Percentiles rank a stretch among this genome's conserved stretches.
phyloP scores from a whole-genome alignment of 2,329 filamentous ascomycete species.

The Sphaerulina vaccinii region DNA sequence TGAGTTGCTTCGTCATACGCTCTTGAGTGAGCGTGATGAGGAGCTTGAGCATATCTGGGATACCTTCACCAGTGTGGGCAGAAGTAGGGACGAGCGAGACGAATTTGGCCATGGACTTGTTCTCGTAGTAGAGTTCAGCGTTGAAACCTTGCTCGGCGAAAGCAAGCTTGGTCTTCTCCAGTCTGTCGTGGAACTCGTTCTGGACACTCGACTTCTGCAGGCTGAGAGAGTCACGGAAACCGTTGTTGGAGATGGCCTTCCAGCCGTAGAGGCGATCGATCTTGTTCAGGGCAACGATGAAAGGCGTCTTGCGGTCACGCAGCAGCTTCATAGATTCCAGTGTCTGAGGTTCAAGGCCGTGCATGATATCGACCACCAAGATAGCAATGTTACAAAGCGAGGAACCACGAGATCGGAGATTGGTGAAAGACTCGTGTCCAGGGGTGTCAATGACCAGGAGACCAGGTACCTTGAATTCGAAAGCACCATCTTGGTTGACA shows the following conservation, averaged over 20 bases:
- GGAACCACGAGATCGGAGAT: slow-evolving; percentile 91
- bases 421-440: slow-evolving; percentile 99
- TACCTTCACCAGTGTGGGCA: slow-evolving; percentile 97
- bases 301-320: slow-evolving; percentile 90
- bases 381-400: slow-evolving; percentile 99
- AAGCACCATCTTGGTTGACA: slow-evolving; percentile 83
- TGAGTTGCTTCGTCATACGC: slow-evolving; percentile 93
- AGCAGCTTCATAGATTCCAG: slow-evolving; percentile 95
- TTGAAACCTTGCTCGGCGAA: slow-evolving; percentile 98
- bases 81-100: slow-evolving; percentile 98
- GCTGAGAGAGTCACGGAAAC: slow-evolving; percentile 87
- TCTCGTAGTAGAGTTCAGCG: slow-evolving; percentile 93
- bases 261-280: slow-evolving; percentile 99
- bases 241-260: slow-evolving; percentile 99
- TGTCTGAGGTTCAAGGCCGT: slow-evolving; percentile 95
- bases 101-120: slow-evolving; percentile 91
- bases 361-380: slow-evolving; percentile 98
- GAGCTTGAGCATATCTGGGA: slow-evolving; percentile 97
- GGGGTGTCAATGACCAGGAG: slow-evolving; percentile 96
- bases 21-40: slow-evolving; percentile 90
- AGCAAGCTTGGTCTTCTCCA: slow-evolving; percentile 87
- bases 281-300: slow-evolving; percentile 99
- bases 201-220: slow-evolving; percentile 91
- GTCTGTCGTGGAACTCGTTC: slow-evolving; percentile 87
- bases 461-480: slow-evolving; percentile 97